Conservation (phyloP, 768 basidiomycete species). For the Cystobasidium ongulense region DNA sequence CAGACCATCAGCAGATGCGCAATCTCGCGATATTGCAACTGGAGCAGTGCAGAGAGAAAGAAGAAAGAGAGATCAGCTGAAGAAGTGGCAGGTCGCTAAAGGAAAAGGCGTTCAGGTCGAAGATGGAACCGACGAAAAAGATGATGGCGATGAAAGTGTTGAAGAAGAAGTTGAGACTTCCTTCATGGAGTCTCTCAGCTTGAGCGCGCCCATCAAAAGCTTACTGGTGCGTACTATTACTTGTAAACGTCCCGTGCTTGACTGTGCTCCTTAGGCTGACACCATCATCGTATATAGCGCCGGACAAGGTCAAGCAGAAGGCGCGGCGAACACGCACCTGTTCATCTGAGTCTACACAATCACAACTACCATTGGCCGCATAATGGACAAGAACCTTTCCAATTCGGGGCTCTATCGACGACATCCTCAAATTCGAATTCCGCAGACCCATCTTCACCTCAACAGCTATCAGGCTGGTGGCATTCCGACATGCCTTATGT, state of each 20-base stretch:
- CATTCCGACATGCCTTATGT: slow-evolving; percentile 12
- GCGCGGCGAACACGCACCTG: slow-evolving; percentile 8
- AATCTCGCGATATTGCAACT: slow-evolving; percentile 5
- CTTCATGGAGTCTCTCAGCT: neutral
- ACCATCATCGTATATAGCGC: neutral
- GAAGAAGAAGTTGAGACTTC: slow-evolving; percentile 15
- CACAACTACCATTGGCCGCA: slow-evolving; percentile 24
- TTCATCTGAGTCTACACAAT: slow-evolving; percentile 20
- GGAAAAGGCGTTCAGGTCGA: neutral
- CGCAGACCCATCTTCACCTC: neutral
- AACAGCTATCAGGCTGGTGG: slow-evolving; percentile 9
- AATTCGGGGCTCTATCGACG: neutral
- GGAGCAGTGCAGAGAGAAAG: slow-evolving; percentile 22
- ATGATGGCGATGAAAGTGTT: neutral
- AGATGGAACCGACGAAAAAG: neutral
- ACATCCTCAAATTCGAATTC: neutral
- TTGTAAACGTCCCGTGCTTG: too few species aligned
- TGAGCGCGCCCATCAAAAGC: neutral
- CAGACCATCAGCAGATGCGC: neutral
- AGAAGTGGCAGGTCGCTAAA: slow-evolving; percentile 16
- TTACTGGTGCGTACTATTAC: too few species aligned
- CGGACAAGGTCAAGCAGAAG: slow-evolving; percentile 20
- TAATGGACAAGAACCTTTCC: neutral
- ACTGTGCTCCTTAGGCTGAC: too few species aligned
- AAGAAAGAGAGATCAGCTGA: slow-evolving; percentile 18